These are phyloP conservation scores for Suhomyces taliae DNA, from an alignment of 1,139 yeast species.

Conservation along the genomic window DNA sequence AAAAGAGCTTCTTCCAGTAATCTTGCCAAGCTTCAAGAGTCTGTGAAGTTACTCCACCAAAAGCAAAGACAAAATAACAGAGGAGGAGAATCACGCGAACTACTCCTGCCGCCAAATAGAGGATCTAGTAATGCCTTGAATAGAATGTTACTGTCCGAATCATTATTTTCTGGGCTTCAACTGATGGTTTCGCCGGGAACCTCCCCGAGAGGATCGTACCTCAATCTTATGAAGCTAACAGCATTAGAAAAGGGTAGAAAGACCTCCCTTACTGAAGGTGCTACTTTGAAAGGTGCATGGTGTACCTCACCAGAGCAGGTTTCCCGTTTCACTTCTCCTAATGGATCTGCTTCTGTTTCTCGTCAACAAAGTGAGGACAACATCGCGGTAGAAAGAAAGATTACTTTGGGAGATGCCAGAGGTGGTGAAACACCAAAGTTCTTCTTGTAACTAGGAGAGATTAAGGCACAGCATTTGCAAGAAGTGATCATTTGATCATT, in stretches of 20 bases:
- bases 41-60: constrained; percentile 9
- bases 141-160: constrained; percentile 4
- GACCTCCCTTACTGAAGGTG: constrained; percentile 18
- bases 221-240: constrained; percentile 4
- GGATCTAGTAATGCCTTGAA: not conserved
- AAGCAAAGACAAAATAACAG: constrained; percentile 1
- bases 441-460: not conserved
- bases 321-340: constrained; percentile 30
- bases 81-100: not conserved
- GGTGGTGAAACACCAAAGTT: constrained; percentile 5
- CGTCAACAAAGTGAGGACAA: constrained; percentile 13
- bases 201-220: constrained; percentile 3
- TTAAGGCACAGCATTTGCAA: too few relatives aligned
- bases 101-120: constrained; percentile 7
- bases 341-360: constrained; percentile 14
- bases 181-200: constrained; percentile 2
- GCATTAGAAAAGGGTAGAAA: constrained; percentile 16
- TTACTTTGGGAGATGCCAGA: constrained; percentile 1
- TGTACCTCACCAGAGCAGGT: constrained; percentile 33
- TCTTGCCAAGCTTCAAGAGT: constrained; percentile 7
- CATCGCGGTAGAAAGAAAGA: not conserved
- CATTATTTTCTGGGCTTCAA: not conserved
- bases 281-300: constrained; percentile 28
- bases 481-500: too few relatives aligned
- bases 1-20: not conserved